These are phyloP conservation scores for Metschnikowia picachoensis DNA, from an alignment of 805 yeast genomes.

Conservation along the genomic window DNA sequence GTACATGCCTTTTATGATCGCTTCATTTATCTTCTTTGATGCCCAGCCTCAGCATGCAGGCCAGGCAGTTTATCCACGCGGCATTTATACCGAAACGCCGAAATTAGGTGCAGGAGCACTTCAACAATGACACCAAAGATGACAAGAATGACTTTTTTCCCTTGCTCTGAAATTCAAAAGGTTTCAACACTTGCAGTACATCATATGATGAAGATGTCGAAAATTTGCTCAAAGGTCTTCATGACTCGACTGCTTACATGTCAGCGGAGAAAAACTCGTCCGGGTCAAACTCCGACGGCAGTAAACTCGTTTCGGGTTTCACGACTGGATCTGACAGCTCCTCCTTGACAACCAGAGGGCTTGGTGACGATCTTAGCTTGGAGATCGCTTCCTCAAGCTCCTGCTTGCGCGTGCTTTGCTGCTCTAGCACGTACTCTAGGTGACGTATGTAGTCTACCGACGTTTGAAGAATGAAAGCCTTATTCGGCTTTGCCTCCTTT, in stretches of 20 bases:
- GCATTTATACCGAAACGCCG: background rate
- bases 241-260: background rate
- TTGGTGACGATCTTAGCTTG: constrained; percentile 3
- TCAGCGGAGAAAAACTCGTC: constrained; percentile 8
- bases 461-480: constrained; percentile 69
- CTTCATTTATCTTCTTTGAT: background rate
- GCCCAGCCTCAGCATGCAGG: constrained; percentile 2
- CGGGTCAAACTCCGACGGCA: constrained; percentile 7
- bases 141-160: too few relatives aligned
- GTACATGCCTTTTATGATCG: background rate
- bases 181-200: too few relatives aligned
- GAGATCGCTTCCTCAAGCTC: constrained; percentile 31
- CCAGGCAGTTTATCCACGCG: constrained; percentile 5
- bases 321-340: background rate
- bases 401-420: constrained; percentile 48
- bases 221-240: too few relatives aligned
- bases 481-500: constrained; percentile 76
- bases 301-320: background rate
- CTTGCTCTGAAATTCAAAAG: too few relatives aligned
- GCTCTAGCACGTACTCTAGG: constrained; percentile 54
- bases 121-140: too few relatives aligned
- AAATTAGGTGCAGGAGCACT: too few relatives aligned
- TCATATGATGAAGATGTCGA: too few relatives aligned
- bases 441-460: constrained; percentile 77
- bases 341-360: background rate